These are phyloP conservation scores for Trichaptum fuscoviolaceum DNA, from an alignment of 768 basidiomycete genomes.

Conservation along the genomic window DNA sequence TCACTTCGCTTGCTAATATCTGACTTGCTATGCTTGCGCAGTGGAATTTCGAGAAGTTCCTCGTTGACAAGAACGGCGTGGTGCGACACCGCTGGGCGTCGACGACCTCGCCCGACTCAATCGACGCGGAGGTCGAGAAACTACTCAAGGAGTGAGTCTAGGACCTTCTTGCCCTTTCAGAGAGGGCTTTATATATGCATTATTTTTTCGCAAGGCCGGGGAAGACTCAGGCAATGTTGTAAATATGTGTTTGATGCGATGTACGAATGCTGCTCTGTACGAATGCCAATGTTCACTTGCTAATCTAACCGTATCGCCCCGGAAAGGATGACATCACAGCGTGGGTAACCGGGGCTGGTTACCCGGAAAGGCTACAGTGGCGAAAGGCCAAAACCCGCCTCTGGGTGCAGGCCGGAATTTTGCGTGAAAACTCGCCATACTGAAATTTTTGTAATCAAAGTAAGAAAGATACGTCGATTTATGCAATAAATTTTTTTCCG, in stretches of 20 bases:
- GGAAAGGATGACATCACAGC: not conserved
- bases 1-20: not conserved
- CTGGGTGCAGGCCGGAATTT: too few species aligned
- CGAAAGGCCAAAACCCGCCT: too few species aligned
- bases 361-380: not conserved
- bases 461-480: too few species aligned
- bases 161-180: not conserved
- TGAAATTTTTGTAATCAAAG: too few species aligned
- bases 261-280: not conserved
- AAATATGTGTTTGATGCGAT: not conserved
- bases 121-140: slow-evolving; percentile 61
- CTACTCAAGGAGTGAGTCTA: slow-evolving; percentile 30
- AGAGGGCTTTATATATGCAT: not conserved
- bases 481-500: too few species aligned
- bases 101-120: slow-evolving; percentile 61
- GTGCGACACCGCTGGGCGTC: slow-evolving; percentile 75
- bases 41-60: slow-evolving; percentile 94
- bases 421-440: too few species aligned
- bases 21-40: slow-evolving; percentile 19
- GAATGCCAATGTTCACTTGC: not conserved
- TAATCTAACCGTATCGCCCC: not conserved
- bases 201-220: not conserved
- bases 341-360: not conserved
- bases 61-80: slow-evolving; percentile 71
- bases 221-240: not conserved